Conservation (phyloP, 306 rosid genomes). For the Boehmeria nivea region DNA sequence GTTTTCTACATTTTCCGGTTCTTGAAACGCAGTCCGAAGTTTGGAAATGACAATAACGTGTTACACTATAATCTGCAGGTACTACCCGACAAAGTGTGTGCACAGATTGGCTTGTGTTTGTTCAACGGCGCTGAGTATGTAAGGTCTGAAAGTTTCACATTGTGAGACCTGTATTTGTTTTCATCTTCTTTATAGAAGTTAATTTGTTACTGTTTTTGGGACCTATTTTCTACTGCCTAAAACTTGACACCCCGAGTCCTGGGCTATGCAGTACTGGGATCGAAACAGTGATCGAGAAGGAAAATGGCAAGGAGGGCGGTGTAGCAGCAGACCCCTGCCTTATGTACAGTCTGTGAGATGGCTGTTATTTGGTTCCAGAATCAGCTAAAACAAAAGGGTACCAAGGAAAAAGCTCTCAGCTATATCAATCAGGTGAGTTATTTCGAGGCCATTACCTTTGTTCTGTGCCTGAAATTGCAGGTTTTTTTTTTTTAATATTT, state of each 20-base stretch:
- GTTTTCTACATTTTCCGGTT: constrained; percentile 7
- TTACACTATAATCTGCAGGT: constrained; percentile 44
- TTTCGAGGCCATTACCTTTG: neutral
- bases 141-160: constrained; percentile 37
- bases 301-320: constrained; percentile 19
- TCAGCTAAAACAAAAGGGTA: constrained; percentile 48
- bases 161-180: neutral
- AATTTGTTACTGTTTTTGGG: too few relatives aligned
- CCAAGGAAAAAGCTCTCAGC: constrained; percentile 54
- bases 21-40: neutral
- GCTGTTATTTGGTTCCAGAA: constrained; percentile 74
- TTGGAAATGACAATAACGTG: constrained; percentile 18
- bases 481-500: constrained; percentile 6
- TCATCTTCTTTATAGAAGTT: too few relatives aligned
- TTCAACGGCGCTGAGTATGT: constrained; percentile 25
- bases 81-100: constrained; percentile 44
- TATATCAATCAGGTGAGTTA: constrained; percentile 59
- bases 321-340: constrained; percentile 31
- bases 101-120: constrained; percentile 56
- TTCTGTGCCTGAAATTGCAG: constrained; percentile 5
- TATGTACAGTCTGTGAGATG: constrained; percentile 72
- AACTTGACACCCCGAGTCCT: constrained; percentile 4
- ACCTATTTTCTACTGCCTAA: neutral
- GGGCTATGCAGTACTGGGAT: constrained; percentile 46
- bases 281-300: constrained; percentile 61